Conservation (phyloP, 305 asterid genomes). For the Solanum aculeatissimum region DNA sequence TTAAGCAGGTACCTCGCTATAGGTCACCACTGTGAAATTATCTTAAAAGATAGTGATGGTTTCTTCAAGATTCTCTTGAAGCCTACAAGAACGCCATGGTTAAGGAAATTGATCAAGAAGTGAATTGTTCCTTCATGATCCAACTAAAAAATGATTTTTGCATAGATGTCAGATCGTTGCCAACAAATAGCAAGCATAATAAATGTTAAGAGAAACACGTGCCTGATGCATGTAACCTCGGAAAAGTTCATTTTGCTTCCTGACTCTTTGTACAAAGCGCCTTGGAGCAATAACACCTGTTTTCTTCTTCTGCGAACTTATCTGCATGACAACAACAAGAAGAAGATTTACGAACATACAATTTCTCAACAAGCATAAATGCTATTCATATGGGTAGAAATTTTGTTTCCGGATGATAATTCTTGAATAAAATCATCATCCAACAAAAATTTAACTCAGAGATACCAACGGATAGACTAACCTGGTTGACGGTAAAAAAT, state of each 20-base stretch:
- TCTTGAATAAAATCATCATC: not conserved
- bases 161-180: not conserved
- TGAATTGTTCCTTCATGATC: not conserved
- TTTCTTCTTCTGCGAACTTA: conserved; percentile 83
- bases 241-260: conserved; percentile 68
- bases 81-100: not conserved
- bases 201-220: not conserved
- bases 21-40: not conserved
- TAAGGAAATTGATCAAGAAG: not conserved
- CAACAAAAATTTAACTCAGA: not conserved
- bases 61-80: not conserved
- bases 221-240: conserved; percentile 93
- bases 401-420: not conserved
- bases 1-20: not conserved
- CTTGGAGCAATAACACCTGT: conserved; percentile 87
- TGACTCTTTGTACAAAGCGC: conserved; percentile 75
- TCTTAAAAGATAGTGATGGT: not conserved
- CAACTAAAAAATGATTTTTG: not conserved
- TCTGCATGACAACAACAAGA: conserved; percentile 27
- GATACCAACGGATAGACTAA: not conserved
- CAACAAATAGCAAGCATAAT: not conserved
- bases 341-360: not conserved
- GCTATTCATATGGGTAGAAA: not conserved
- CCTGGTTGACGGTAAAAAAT: not conserved
- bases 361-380: not conserved